Percentiles rank a stretch among this genome's conserved stretches.
phyloP scores from a whole-genome alignment of 768 basidiomycete genomes.

The Mycena haematopus region DNA sequence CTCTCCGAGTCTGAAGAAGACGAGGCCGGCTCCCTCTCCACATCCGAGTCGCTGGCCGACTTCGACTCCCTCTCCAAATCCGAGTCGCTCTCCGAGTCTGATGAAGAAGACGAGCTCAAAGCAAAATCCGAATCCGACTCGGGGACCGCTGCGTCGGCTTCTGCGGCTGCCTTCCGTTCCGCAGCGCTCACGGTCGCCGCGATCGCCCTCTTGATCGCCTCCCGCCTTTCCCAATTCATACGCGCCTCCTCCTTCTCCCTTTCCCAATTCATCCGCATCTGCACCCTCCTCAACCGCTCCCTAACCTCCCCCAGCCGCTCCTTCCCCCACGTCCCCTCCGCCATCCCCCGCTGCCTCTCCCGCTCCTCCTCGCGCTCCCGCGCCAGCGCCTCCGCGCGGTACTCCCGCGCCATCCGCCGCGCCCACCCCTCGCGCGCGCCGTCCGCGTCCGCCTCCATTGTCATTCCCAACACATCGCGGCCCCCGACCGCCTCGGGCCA shows the following conservation, averaged over 20 bases:
- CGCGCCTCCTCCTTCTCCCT: background rate
- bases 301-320: slow-evolving; percentile 15
- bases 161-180: no score
- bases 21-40: no score
- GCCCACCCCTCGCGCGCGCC: slow-evolving; percentile 19
- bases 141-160: background rate
- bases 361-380: slow-evolving; percentile 16
- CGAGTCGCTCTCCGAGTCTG: no score
- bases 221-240: background rate
- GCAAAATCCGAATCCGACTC: background rate
- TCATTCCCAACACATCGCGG: background rate
- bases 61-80: no score
- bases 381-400: slow-evolving; percentile 1
- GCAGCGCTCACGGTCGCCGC: no score
- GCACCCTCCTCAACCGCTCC: slow-evolving; percentile 12
- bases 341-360: slow-evolving; percentile 16
- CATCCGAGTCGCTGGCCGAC: no score
- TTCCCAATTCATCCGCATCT: background rate
- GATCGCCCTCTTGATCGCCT: background rate
- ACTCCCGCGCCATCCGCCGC: slow-evolving; percentile 2
- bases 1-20: no score
- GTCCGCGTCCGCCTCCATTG: background rate
- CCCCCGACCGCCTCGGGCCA: slow-evolving; percentile 7
- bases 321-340: slow-evolving; percentile 20
- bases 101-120: no score